Conservation (phyloP, 495 filamentous ascomycete species). For the Copromyces sp. region DNA sequence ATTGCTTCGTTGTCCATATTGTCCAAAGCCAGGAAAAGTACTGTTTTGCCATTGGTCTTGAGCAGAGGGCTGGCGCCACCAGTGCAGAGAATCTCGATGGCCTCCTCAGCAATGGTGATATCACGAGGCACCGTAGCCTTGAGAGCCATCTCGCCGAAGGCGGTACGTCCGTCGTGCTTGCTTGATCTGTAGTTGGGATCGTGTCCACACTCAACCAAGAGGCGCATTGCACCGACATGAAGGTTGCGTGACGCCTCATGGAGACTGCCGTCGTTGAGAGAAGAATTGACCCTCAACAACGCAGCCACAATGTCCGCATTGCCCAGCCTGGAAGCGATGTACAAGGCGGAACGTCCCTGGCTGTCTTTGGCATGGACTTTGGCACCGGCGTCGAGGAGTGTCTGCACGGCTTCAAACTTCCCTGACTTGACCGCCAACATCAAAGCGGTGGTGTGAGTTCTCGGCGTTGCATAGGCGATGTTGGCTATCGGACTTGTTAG, state of each 20-base stretch:
- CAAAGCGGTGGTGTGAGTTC: constrained; percentile 28
- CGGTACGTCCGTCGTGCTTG: constrained; percentile 31
- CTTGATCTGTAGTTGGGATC: constrained; percentile 33
- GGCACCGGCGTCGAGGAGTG: constrained; percentile 27
- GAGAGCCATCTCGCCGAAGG: constrained; percentile 34
- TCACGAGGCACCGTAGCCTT: constrained; percentile 20
- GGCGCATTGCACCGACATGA: constrained; percentile 24
- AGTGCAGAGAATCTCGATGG: constrained; percentile 25
- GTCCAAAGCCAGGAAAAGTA: constrained; percentile 33
- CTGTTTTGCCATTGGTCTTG: constrained; percentile 28
- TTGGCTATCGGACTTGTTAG: constrained; percentile 21
- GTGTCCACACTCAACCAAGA: constrained; percentile 29
- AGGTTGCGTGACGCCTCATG: constrained; percentile 34
- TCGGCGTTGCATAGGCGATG: constrained; percentile 27
- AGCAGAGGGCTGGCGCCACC: constrained; percentile 30
- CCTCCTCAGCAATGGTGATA: constrained; percentile 20
- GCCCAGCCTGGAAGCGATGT: constrained; percentile 23
- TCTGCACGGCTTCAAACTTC: constrained; percentile 24
- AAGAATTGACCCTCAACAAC: constrained; percentile 10
- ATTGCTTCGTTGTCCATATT: constrained; percentile 28
- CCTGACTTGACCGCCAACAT: constrained; percentile 27
- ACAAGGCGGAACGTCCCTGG: constrained; percentile 30
- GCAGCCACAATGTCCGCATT: constrained; percentile 12
- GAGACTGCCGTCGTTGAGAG: constrained; percentile 32
- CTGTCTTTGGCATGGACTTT: constrained; percentile 28